Conservation (phyloP, 1,284 basidiomycete species). For the Cutaneotrichosporon cutaneum region DNA sequence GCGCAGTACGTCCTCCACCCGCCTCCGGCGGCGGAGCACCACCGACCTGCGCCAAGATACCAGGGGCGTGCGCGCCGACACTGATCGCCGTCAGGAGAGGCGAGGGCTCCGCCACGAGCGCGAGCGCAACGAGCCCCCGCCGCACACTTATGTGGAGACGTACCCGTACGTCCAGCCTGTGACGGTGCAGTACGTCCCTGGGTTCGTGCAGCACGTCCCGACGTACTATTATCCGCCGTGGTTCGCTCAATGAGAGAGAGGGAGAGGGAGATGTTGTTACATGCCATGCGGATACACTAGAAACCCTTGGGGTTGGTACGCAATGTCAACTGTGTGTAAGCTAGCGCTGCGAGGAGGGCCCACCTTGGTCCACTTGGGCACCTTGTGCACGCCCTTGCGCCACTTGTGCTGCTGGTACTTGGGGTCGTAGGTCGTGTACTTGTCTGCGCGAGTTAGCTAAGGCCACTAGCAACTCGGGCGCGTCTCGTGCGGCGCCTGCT, state of each 20-base stretch:
- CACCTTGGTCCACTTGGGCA: slow-evolving; percentile 90
- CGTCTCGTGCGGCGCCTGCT: neutral
- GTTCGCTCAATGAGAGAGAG: neutral
- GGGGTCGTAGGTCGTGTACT: slow-evolving; percentile 87
- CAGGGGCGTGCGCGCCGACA: too few species aligned
- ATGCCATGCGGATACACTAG: slow-evolving; percentile 53
- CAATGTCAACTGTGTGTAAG: slow-evolving; percentile 64
- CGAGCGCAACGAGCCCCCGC: too few species aligned
- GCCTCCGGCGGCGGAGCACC: too few species aligned
- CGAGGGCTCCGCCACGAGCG: too few species aligned
- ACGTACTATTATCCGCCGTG: neutral
- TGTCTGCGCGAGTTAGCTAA: slow-evolving; percentile 59
- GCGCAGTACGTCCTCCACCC: too few species aligned
- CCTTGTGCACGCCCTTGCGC: slow-evolving; percentile 92
- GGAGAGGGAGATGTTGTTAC: slow-evolving; percentile 3
- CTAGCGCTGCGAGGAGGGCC: slow-evolving; percentile 38
- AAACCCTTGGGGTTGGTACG: slow-evolving; percentile 86
- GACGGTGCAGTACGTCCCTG: neutral
- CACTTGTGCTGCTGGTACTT: slow-evolving; percentile 61
- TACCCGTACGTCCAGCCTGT: neutral
- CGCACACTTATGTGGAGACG: neutral
- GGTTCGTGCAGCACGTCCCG: neutral
- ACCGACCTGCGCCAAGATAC: too few species aligned
- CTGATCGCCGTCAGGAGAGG: too few species aligned
- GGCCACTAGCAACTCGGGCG: too few species aligned